Conservation (phyloP, 306 rosid species). For the Rosa chinensis region DNA sequence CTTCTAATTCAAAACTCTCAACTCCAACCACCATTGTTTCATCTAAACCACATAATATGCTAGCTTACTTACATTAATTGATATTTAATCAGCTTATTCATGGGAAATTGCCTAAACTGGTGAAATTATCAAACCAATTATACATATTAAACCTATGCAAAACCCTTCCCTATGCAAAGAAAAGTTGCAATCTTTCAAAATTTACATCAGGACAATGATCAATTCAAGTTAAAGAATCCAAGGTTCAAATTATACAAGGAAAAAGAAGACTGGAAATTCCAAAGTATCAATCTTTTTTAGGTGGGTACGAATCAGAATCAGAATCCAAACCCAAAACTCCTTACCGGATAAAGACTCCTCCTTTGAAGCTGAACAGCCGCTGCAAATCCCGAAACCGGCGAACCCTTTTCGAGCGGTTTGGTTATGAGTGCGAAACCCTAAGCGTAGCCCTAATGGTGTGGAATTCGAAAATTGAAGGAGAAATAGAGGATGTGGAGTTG, state of each 20-base stretch:
- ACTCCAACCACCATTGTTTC: neutral
- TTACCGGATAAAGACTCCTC: conserved; percentile 17
- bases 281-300: neutral
- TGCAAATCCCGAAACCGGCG: neutral
- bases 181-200: neutral
- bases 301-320: neutral
- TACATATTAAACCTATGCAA: neutral
- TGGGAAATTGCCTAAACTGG: neutral
- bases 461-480: neutral
- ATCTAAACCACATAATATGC: neutral
- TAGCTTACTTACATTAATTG: neutral
- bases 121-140: neutral
- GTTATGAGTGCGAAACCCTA: neutral
- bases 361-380: conserved; percentile 1
- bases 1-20: neutral
- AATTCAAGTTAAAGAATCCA: neutral
- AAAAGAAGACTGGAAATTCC: neutral
- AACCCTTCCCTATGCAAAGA: too few relatives aligned
- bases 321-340: neutral
- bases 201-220: neutral
- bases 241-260: neutral
- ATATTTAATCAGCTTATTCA: neutral
- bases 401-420: neutral
- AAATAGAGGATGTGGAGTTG: neutral
- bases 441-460: neutral